phyloP scores from a whole-genome alignment of 2,329 filamentous ascomycete species.

The Cordyceps cicadae region DNA sequence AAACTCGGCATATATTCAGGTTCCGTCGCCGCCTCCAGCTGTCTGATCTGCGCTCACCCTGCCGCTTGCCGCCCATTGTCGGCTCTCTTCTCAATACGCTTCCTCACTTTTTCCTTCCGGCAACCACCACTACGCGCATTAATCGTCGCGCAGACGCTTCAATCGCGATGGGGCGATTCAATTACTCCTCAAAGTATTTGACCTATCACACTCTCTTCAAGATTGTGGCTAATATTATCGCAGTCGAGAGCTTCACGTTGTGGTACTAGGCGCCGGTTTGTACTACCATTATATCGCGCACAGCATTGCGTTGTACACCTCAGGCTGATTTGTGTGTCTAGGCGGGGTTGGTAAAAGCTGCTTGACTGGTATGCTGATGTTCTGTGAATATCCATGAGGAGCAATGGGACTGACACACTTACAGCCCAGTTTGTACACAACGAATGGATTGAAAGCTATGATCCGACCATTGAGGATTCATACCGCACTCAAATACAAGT shows the following conservation, averaged over 20 bases:
- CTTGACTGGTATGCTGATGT: slow-evolving; percentile 61
- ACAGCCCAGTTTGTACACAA: slow-evolving; percentile 88
- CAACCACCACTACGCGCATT: not conserved
- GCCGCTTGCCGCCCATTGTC: not conserved
- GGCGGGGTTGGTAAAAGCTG: slow-evolving; percentile 90
- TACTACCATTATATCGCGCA: slow-evolving; percentile 19
- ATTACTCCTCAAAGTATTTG: slow-evolving; percentile 8
- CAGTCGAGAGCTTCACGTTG: slow-evolving; percentile 73
- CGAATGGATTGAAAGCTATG: slow-evolving; percentile 86
- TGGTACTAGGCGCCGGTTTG: slow-evolving; percentile 71
- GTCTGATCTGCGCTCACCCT: not conserved
- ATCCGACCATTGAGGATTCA: slow-evolving; percentile 71
- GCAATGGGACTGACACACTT: slow-evolving; percentile 14
- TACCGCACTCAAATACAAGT: slow-evolving; percentile 70
- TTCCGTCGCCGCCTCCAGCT: slow-evolving; percentile 3
- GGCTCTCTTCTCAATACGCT: not conserved
- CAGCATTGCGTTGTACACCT: slow-evolving; percentile 20
- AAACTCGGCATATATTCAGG: slow-evolving; percentile 1
- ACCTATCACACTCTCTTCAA: not conserved
- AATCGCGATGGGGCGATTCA: slow-evolving; percentile 9
- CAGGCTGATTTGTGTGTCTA: slow-evolving; percentile 26
- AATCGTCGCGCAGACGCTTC: not conserved
- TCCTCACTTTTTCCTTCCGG: not conserved
- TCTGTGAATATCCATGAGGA: not conserved
- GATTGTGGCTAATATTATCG: slow-evolving; percentile 15